Percentiles rank a stretch among this genome's conserved stretches.
These are phyloP conservation scores for Pyrrhoderma lamaoense DNA, from an alignment of 1,284 basidiomycete species.

Conservation along the genomic window DNA sequence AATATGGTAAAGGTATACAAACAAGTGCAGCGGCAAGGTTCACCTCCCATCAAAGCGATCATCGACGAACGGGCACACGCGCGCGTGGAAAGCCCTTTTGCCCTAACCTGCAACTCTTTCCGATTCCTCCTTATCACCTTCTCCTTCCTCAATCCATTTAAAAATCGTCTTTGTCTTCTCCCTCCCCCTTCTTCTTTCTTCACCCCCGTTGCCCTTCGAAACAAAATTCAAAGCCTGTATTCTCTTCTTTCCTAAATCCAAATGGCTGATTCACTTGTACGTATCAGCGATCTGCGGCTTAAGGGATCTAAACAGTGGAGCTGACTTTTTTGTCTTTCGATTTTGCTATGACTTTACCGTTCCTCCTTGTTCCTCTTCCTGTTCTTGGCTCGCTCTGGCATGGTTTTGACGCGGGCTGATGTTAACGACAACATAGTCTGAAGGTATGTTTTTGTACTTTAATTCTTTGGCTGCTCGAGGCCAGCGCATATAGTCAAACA, in stretches of 20 bases:
- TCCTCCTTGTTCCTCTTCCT: not conserved
- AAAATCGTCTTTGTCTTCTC: not conserved
- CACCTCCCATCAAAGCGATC: too few species aligned
- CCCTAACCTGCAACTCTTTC: too few species aligned
- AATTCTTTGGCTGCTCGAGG: too few species aligned
- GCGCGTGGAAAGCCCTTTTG: too few species aligned
- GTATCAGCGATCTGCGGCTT: constrained; percentile 24
- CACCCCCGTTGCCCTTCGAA: not conserved
- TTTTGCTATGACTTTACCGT: not conserved
- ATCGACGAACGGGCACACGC: too few species aligned
- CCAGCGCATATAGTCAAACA: not conserved
- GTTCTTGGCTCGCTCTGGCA: not conserved
- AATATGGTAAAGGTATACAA: too few species aligned
- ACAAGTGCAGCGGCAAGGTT: too few species aligned
- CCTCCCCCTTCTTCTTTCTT: not conserved
- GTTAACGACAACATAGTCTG: constrained; percentile 38
- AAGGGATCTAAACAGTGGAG: not conserved
- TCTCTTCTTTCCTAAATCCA: not conserved
- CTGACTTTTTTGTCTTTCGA: not conserved
- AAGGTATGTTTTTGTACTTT: constrained; percentile 41
- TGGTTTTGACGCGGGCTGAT: not conserved
- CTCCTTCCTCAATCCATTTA: too few species aligned
- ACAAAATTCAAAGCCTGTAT: not conserved
- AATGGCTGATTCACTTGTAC: constrained; percentile 67
- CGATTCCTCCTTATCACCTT: too few species aligned